Base-by-base conservation (phyloP, 2,329 filamentous ascomycete genomes). In the Seiridium unicorne region DNA sequence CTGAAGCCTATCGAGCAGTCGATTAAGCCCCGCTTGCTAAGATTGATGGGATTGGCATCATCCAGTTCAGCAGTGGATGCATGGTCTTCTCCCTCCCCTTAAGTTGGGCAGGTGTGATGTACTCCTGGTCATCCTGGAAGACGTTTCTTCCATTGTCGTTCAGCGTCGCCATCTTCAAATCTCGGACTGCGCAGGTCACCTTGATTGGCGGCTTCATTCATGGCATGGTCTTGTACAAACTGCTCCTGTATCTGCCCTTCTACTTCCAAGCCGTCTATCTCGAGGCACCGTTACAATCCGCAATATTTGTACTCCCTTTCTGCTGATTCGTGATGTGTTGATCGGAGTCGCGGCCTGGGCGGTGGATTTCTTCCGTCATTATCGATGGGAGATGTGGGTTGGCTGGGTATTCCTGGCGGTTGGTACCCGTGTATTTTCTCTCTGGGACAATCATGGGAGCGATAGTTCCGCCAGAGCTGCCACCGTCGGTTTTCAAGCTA, bases 101-200 rank as follows among this genome's bases (percentile, higher is more conserved):
- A 5, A 74, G 70, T 57, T 76, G 73, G 73, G 74, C 69, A 1
- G 70, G 69, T 5, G 46, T 67, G 6, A 31, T 75, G 40, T 76
- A 70, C 56, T 60, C 73, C 1, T 75, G 74, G 73, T 55, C 55
- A 0, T 72, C 70, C 0, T 76, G 69, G 66, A 46, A 65, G 44
- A 75, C 74, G 3, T 61, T 76, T 5, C 49, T 75, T 4, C 72
- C 74, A 0, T 36, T 76, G 7, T 26, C 73, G 4, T 55, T 74
- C 13, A 74, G 75, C 3, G 38, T 65, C 1, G 44, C 66, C 4
- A 55, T 77, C 9, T 72, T 77, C 55, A 48, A 54, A 9, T 67
- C 63, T 6, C 56, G 59, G 3, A 73, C 73, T 0, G 64, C 65
- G 2, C 18, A 51, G 0, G 61, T 63, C 11, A 69, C 70, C 0